These are phyloP conservation scores for Dichotomopilus funicola DNA, from an alignment of 2,329 filamentous ascomycete genomes.

Conservation along the genomic window DNA sequence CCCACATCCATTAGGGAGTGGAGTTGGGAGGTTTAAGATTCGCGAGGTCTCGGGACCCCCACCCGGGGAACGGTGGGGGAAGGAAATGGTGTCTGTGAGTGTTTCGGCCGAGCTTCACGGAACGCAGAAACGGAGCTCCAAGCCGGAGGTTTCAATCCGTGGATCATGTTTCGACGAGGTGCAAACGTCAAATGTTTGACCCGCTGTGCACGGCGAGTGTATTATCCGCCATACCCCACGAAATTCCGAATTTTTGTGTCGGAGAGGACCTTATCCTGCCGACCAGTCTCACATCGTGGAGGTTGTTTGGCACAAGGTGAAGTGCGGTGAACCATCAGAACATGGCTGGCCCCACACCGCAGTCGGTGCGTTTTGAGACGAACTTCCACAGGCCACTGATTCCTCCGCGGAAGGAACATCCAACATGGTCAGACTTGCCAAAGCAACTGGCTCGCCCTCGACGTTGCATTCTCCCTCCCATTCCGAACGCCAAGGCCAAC, in stretches of 20 bases:
- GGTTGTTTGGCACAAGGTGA: too few species aligned
- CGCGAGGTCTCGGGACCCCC: constrained; percentile 1
- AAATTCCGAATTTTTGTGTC: too few species aligned
- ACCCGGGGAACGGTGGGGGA: not conserved
- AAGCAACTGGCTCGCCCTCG: not conserved
- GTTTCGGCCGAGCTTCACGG: not conserved
- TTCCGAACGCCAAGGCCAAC: not conserved
- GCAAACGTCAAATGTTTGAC: not conserved
- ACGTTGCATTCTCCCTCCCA: not conserved
- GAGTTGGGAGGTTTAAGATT: constrained; percentile 7
- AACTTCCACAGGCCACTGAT: too few species aligned
- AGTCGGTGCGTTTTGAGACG: too few species aligned
- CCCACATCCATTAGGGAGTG: not conserved
- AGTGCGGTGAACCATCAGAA: too few species aligned
- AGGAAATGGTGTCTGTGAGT: not conserved
- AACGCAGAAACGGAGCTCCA: not conserved
- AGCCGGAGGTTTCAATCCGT: not conserved
- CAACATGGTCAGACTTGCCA: too few species aligned
- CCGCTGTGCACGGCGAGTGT: too few species aligned
- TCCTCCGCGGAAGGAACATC: not conserved
- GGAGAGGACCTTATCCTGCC: too few species aligned
- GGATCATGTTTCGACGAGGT: not conserved
- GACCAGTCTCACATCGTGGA: too few species aligned
- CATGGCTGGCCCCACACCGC: too few species aligned
- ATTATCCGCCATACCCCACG: too few species aligned